Evolutionary conservation across 495 filamentous ascomycete species (phyloP), one percentile per base, ranked within the genome.

Genomic region (Talaromyces adpressus): DNA sequence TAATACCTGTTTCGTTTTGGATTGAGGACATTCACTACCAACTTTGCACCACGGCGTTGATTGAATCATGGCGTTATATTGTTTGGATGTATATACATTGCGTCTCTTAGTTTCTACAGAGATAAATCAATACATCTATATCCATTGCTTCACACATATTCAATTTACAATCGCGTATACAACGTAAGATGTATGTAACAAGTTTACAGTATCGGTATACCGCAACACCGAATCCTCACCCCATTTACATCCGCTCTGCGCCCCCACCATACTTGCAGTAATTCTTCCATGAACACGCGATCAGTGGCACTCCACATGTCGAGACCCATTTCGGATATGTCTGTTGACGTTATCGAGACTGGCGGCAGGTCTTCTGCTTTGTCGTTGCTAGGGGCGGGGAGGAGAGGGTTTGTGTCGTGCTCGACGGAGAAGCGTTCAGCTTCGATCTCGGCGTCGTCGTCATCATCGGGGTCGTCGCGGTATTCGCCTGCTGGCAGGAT

Each of bases 221-320:
- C 92, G 69, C 92, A 96, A 57, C 92, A 87, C 70, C 91, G 85
- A 6, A 96, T 81, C 18, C 87, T 85, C 65, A 86, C 86, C 34
- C 84, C 87, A 70, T 90, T 82, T 3, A 95, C 87, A 63, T 82
- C 76, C 3, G 89, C 90, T 45, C 79, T 75, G 27, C 89, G 77
- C 11, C 82, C 86, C 78, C 92, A 96, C 76, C 91, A 96, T 57
- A 87, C 71, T 62, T 67, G 76, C 62, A 87, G 77, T 51, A 91
- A 72, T 64, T 91, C 87, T 69, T 82, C 75, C 6, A 92, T 82
- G 69, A 96, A 96, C 18, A 81, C 74, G 41, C 86, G 83, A 72
- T 97, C 92, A 29, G 82, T 76, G 52, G 85, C 82, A 71, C 90
- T 95, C 92, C 92, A 97, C 0, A 87, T 80, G 69, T 97, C 92